Evolutionary conservation across 1,284 basidiomycete genomes (phyloP).

Genomic region (Pseudozyma tsukubaensis): DNA sequence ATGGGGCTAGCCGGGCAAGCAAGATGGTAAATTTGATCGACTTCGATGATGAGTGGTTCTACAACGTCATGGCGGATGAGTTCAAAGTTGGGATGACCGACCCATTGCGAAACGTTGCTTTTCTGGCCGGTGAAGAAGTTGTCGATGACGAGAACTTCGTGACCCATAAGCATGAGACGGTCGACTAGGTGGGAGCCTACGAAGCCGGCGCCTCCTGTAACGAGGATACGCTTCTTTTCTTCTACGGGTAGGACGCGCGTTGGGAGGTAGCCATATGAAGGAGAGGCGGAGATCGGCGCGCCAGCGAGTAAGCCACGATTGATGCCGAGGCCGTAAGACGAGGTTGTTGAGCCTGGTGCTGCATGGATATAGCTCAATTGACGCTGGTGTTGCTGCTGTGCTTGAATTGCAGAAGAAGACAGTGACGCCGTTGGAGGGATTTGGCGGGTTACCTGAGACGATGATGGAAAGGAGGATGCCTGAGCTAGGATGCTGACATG

Average conservation of each 20-base stretch:
- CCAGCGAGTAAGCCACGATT: slow-evolving; percentile 4
- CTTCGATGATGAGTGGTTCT: slow-evolving; percentile 56
- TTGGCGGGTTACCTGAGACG: slow-evolving; percentile 1
- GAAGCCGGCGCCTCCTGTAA: slow-evolving; percentile 94
- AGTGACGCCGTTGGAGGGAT: background rate
- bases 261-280: slow-evolving; percentile 76
- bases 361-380: slow-evolving; percentile 49
- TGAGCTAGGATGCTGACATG: slow-evolving; percentile 43
- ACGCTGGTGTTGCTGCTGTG: slow-evolving; percentile 6
- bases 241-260: slow-evolving; percentile 84
- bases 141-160: slow-evolving; percentile 96
- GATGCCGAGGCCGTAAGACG: slow-evolving; percentile 18
- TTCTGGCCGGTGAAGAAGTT: slow-evolving; percentile 98
- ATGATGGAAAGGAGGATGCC: background rate
- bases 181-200: slow-evolving; percentile 94
- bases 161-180: slow-evolving; percentile 94
- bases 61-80: slow-evolving; percentile 92
- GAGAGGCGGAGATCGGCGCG: background rate
- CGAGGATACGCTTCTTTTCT: slow-evolving; percentile 85
- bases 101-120: slow-evolving; percentile 78
- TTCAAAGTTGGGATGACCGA: slow-evolving; percentile 98
- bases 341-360: slow-evolving; percentile 21
- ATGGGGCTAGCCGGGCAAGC: slow-evolving; percentile 61
- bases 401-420: background rate
- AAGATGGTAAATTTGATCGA: slow-evolving; percentile 63